A percentile compares a stretch with the other conserved stretches of the same genome.
These are phyloP conservation scores for Penicillium egyptiacum DNA, from an alignment of 495 filamentous ascomycete genomes.

Conservation along the genomic window DNA sequence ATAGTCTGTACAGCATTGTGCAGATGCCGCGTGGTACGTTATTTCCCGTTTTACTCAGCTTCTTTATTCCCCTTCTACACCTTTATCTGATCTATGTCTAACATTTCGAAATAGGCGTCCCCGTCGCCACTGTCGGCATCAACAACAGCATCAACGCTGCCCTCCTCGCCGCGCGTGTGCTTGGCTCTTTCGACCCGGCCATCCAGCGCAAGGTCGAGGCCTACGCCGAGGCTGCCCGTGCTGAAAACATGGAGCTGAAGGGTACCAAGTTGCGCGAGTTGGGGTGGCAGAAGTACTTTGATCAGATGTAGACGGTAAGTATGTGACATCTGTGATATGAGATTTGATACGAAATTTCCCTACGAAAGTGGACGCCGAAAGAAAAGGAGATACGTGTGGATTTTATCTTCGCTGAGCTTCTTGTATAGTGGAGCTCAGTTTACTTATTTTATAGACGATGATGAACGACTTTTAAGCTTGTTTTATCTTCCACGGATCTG, in stretches of 20 bases:
- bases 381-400: background rate
- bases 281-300: slow-evolving; percentile 71
- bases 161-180: slow-evolving; percentile 79
- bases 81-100: slow-evolving; percentile 1
- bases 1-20: slow-evolving; percentile 85
- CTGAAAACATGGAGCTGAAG: slow-evolving; percentile 58
- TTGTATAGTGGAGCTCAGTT: slow-evolving; percentile 20
- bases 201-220: slow-evolving; percentile 61
- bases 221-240: slow-evolving; percentile 70
- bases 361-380: slow-evolving; percentile 2
- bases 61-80: background rate
- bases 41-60: background rate
- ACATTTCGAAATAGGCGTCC: slow-evolving; percentile 55
- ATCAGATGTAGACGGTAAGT: slow-evolving; percentile 48
- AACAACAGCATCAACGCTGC: slow-evolving; percentile 94
- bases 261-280: slow-evolving; percentile 50
- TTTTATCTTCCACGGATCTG: background rate
- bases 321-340: background rate
- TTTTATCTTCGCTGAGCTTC: slow-evolving; percentile 7
- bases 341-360: background rate
- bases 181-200: slow-evolving; percentile 64
- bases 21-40: slow-evolving; percentile 78
- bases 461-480: slow-evolving; percentile 24
- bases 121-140: slow-evolving; percentile 86
- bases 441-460: slow-evolving; percentile 26